Evolutionary conservation across 192 early-diverging fungal species (phyloP).

Genomic region (Thamnidium elegans): DNA sequence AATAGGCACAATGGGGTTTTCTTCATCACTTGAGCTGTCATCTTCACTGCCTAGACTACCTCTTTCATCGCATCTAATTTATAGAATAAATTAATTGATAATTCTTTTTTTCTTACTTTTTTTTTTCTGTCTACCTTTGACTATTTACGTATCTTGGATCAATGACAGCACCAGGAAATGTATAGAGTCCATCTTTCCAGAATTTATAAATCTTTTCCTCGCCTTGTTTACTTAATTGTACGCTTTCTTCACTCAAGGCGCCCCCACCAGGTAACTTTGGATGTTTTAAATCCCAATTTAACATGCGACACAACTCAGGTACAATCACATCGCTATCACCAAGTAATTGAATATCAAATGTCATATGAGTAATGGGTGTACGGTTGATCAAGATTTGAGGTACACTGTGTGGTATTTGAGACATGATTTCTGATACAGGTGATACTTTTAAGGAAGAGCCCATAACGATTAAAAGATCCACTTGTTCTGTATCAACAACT

Average conservation of each 20-base stretch:
- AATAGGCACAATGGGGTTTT: not conserved
- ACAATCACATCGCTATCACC: slow-evolving; percentile 87
- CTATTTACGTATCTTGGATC: slow-evolving; percentile 22
- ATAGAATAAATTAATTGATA: not conserved
- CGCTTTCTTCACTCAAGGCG: slow-evolving; percentile 37
- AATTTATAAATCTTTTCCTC: slow-evolving; percentile 16
- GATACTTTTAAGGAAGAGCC: slow-evolving; percentile 94
- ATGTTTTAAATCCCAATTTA: slow-evolving; percentile 75
- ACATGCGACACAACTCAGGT: slow-evolving; percentile 65
- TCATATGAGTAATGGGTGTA: slow-evolving; percentile 79
- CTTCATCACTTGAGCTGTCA: not conserved
- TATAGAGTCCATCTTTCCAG: slow-evolving; percentile 35
- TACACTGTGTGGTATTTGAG: slow-evolving; percentile 73
- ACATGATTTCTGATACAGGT: slow-evolving; percentile 89
- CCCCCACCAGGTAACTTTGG: slow-evolving; percentile 59
- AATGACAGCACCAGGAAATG: slow-evolving; percentile 49
- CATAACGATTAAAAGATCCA: slow-evolving; percentile 92
- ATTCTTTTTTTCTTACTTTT: not conserved
- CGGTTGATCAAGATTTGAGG: slow-evolving; percentile 93
- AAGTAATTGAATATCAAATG: slow-evolving; percentile 87
- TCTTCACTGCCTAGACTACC: slow-evolving; percentile 2
- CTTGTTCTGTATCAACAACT: slow-evolving; percentile 65
- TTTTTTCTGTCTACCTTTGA: slow-evolving; percentile 19
- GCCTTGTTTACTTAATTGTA: not conserved
- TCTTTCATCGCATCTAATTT: slow-evolving; percentile 23